Percentiles rank a stretch among this genome's conserved stretches.
phyloP scores from a whole-genome alignment of 805 yeast species.

The Yarrowia divulgata region DNA sequence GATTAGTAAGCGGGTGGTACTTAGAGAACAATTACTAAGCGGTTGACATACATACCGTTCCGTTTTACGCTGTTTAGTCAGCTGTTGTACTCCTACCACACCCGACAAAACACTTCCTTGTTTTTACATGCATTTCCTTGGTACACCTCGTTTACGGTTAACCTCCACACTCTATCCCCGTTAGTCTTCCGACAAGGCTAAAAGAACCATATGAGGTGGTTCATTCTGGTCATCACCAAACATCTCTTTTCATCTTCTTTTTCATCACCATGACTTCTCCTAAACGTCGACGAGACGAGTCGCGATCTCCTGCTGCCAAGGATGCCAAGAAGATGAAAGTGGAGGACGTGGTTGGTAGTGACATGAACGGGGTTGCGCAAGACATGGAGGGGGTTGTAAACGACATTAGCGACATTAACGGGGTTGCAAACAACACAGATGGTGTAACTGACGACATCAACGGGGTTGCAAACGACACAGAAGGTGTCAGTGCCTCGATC shows the following conservation, averaged over 20 bases:
- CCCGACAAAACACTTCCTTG: too few species aligned
- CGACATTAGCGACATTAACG: neutral
- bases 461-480: neutral
- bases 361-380: neutral
- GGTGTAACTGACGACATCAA: neutral
- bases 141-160: neutral
- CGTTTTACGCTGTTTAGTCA: too few species aligned
- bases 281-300: slow-evolving; percentile 33
- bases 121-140: neutral
- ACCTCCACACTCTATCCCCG: neutral
- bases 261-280: slow-evolving; percentile 16
- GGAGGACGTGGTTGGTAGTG: slow-evolving; percentile 3
- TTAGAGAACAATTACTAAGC: too few species aligned
- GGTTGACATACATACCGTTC: too few species aligned
- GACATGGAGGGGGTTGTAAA: neutral
- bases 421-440: neutral
- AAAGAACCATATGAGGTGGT: neutral
- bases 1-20: too few species aligned
- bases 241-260: neutral
- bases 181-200: slow-evolving; percentile 9
- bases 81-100: too few species aligned
- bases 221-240: neutral
- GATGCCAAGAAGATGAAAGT: slow-evolving; percentile 14
- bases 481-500: too few species aligned
- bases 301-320: slow-evolving; percentile 15